Evolutionary conservation across 2,329 filamentous ascomycete species (phyloP).

Genomic region (Cercospora sp.): DNA sequence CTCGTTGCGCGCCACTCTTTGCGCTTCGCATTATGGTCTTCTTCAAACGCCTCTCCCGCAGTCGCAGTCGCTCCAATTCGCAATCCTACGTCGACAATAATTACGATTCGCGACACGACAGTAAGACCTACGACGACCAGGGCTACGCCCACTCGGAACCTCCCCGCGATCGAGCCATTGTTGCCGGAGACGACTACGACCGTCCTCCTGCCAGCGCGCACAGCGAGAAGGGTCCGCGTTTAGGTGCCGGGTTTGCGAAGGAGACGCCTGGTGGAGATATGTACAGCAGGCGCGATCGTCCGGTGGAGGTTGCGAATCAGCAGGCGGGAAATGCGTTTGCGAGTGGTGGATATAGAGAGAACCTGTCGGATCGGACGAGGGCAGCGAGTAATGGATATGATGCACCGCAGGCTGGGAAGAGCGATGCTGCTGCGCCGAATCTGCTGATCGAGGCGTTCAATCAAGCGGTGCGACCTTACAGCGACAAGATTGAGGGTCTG

Average conservation of each 20-base stretch:
- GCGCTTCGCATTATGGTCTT: constrained; percentile 39
- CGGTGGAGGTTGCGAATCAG: constrained; percentile 40
- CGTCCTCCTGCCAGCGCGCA: constrained; percentile 37
- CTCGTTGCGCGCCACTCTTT: not conserved
- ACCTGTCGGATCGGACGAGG: constrained; percentile 6
- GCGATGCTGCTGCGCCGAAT: constrained; percentile 50
- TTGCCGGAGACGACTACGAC: constrained; percentile 39
- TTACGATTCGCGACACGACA: constrained; percentile 44
- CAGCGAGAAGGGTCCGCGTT: constrained; percentile 31
- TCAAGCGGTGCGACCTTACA: constrained; percentile 53
- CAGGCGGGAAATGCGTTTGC: constrained; percentile 11
- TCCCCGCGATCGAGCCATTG: constrained; percentile 21
- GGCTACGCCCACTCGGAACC: constrained; percentile 32
- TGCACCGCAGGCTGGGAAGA: constrained; percentile 25
- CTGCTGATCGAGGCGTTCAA: constrained; percentile 55
- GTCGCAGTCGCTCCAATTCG: constrained; percentile 45
- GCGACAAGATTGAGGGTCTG: constrained; percentile 54
- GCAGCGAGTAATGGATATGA: constrained; percentile 27
- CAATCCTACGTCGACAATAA: constrained; percentile 52
- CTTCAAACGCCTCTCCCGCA: constrained; percentile 51
- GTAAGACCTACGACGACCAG: constrained; percentile 49
- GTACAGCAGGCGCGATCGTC: constrained; percentile 47
- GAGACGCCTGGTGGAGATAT: constrained; percentile 36
- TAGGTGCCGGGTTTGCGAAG: constrained; percentile 26
- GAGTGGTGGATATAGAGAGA: constrained; percentile 1